Conservation (phyloP, 1,139 yeast species). For the Pneumocystis oryctolagi region DNA sequence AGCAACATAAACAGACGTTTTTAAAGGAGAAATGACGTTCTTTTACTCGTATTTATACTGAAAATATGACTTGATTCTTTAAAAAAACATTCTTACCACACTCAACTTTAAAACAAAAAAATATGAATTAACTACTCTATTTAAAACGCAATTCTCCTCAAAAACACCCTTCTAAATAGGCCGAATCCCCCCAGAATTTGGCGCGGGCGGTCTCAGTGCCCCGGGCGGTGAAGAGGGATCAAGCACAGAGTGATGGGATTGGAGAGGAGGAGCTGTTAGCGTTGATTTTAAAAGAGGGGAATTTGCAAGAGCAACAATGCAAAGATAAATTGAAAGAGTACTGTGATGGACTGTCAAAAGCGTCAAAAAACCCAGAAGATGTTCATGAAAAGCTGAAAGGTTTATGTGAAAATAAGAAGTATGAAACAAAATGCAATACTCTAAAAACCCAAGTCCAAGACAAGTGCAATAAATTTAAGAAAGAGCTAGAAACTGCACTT, state of each 20-base stretch:
- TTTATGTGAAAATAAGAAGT: background rate
- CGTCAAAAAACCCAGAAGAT: background rate
- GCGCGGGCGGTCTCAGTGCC: background rate
- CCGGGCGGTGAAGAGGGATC: background rate
- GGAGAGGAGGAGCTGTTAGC: background rate
- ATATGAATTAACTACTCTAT: no score
- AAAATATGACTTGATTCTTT: no score
- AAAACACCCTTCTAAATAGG: no score
- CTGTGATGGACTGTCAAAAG: background rate
- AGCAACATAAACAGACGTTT: no score
- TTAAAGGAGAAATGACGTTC: no score
- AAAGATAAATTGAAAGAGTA: background rate
- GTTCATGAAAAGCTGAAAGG: background rate
- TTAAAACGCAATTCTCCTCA: no score
- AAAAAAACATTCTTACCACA: no score
- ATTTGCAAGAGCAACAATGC: background rate
- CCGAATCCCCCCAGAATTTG: background rate
- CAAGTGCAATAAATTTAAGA: background rate
- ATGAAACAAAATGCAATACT: background rate
- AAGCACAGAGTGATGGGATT: background rate
- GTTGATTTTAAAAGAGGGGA: background rate
- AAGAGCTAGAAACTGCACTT: background rate
- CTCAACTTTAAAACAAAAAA: no score
- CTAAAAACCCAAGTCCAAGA: background rate
- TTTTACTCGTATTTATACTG: no score